phyloP scores from a whole-genome alignment of 257 asterid species.

The Penstemon newberryi region DNA sequence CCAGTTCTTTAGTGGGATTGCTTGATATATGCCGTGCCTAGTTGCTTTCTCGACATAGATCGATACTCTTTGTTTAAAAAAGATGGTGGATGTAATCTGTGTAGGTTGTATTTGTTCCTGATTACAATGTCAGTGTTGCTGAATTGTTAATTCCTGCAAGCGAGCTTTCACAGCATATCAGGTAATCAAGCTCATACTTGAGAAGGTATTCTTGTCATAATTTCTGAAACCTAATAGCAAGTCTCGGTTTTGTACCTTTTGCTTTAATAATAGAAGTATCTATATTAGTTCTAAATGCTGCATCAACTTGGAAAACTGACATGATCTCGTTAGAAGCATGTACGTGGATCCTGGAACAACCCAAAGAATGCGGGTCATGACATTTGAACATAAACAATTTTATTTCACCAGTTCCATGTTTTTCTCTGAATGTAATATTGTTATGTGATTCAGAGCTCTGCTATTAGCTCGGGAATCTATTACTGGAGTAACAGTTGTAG shows the following conservation, averaged over 20 bases:
- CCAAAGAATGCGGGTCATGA: background rate
- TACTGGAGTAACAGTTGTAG: no score
- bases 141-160: constrained; percentile 79
- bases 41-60: constrained; percentile 19
- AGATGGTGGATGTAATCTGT: constrained; percentile 30
- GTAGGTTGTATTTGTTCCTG: constrained; percentile 78
- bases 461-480: no score
- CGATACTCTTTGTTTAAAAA: background rate
- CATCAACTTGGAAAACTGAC: background rate
- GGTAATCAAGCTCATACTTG: constrained; percentile 42
- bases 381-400: no score
- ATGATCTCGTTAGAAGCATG: background rate
- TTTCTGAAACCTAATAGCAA: constrained; percentile 8
- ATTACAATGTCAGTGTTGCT: constrained; percentile 84
- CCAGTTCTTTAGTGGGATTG: constrained; percentile 1
- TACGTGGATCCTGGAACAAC: background rate
- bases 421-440: no score
- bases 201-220: constrained; percentile 7
- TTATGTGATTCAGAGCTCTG: no score
- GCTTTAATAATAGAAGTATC: background rate
- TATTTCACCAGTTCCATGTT: no score
- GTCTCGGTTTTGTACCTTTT: background rate
- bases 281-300: background rate
- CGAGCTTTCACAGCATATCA: constrained; percentile 85
- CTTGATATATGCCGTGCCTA: background rate